Conservation (phyloP, 2,329 filamentous ascomycete genomes). For the Graphiopsis chlorocephala region DNA sequence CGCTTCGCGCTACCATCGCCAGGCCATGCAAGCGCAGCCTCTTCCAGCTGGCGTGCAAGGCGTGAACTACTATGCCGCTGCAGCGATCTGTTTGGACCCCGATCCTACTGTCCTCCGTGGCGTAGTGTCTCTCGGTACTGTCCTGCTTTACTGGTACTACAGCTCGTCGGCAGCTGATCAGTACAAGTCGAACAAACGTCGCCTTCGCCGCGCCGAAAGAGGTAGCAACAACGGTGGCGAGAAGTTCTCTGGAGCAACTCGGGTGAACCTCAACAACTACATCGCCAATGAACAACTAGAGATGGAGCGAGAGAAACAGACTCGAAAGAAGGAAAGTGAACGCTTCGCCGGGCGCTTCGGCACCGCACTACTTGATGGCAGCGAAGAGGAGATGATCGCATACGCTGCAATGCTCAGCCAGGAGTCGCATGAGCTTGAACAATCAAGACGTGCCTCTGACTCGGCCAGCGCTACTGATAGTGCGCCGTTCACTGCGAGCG, state of each 20-base stretch:
- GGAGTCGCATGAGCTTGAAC: constrained; percentile 54
- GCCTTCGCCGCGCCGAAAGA: constrained; percentile 66
- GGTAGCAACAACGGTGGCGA: constrained; percentile 59
- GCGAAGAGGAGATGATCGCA: constrained; percentile 61
- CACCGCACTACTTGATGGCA: constrained; percentile 64
- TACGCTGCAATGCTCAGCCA: constrained; percentile 63
- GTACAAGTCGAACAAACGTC: constrained; percentile 74
- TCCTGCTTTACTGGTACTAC: constrained; percentile 90
- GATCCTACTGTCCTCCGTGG: constrained; percentile 83
- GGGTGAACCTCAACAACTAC: constrained; percentile 71
- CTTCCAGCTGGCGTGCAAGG: constrained; percentile 62
- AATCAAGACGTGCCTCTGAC: constrained; percentile 46
- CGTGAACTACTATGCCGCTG: constrained; percentile 75
- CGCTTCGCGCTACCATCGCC: constrained; percentile 75
- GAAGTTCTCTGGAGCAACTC: constrained; percentile 59
- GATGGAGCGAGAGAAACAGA: constrained; percentile 68
- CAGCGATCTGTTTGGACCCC: constrained; percentile 81
- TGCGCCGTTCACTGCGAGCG: constrained; percentile 35
- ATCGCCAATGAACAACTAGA: constrained; percentile 85
- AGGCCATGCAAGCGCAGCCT: constrained; percentile 65
- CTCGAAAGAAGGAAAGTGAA: constrained; percentile 64
- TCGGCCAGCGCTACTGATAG: constrained; percentile 39
- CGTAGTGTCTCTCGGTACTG: constrained; percentile 80
- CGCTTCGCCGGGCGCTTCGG: constrained; percentile 79
- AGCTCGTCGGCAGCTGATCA: constrained; percentile 75